Conservation (phyloP, 208 protist genomes). For the Trypanosoma cruzi region DNA sequence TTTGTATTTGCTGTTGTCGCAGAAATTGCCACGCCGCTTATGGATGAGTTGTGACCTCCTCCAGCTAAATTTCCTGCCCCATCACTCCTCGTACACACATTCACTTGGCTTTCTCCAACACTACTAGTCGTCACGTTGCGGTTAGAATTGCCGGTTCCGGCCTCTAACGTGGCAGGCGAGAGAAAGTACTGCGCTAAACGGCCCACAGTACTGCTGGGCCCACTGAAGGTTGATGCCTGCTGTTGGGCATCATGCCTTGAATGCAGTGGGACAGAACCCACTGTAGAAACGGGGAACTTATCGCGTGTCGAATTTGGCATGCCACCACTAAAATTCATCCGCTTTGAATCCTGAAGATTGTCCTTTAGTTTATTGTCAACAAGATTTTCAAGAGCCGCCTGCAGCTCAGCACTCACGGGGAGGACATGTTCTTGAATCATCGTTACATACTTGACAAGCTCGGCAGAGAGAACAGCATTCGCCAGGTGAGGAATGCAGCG, state of each 20-base stretch:
- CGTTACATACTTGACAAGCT: slow-evolving; percentile 62
- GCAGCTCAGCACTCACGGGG: slow-evolving; percentile 47
- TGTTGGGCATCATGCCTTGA: slow-evolving; percentile 14
- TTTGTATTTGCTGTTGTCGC: too few relatives aligned
- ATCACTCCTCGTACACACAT: neutral
- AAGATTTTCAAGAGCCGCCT: slow-evolving; percentile 65
- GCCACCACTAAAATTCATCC: neutral
- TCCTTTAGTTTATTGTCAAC: slow-evolving; percentile 78
- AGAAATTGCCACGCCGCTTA: neutral
- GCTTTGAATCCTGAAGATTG: slow-evolving; percentile 9
- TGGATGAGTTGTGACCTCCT: neutral
- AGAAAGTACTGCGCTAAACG: slow-evolving; percentile 34
- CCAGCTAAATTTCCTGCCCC: neutral
- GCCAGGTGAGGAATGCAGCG: slow-evolving; percentile 70
- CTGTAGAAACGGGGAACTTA: neutral
- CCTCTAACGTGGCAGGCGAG: slow-evolving; percentile 3
- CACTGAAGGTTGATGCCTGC: slow-evolving; percentile 28
- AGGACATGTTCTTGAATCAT: slow-evolving; percentile 58
- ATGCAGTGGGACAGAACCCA: neutral
- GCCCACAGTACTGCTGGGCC: slow-evolving; percentile 24
- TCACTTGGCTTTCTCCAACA: neutral
- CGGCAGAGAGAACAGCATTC: slow-evolving; percentile 59
- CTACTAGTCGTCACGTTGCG: neutral
- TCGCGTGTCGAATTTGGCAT: neutral
- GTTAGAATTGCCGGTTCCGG: neutral